These are phyloP conservation scores for Amanita inopinata DNA, from an alignment of 768 basidiomycete genomes.

Conservation along the genomic window DNA sequence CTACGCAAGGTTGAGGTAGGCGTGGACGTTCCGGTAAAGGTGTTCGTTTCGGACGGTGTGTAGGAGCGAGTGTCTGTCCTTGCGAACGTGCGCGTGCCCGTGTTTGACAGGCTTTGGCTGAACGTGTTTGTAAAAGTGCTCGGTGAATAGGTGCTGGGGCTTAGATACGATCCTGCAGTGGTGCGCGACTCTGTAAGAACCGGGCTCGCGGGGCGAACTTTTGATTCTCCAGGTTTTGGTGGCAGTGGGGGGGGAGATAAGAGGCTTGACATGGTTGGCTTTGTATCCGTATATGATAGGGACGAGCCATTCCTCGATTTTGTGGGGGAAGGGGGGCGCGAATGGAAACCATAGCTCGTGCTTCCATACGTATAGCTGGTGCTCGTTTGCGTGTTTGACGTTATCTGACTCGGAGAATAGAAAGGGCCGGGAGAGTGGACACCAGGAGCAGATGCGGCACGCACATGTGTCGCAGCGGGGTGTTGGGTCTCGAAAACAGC, in stretches of 20 bases:
- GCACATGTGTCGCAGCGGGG: slow-evolving; percentile 37
- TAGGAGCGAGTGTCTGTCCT: slow-evolving; percentile 25
- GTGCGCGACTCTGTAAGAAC: slow-evolving; percentile 14
- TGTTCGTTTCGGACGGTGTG: slow-evolving; percentile 20
- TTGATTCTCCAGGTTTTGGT: slow-evolving; percentile 6
- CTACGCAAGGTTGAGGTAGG: slow-evolving; percentile 50
- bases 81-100: slow-evolving; percentile 22
- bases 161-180: slow-evolving; percentile 18
- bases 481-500: slow-evolving; percentile 55
- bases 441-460: slow-evolving; percentile 44
- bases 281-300: slow-evolving; percentile 26
- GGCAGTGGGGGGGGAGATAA: slow-evolving; percentile 14
- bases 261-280: slow-evolving; percentile 15
- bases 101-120: slow-evolving; percentile 20
- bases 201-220: slow-evolving; percentile 8
- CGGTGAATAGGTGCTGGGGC: slow-evolving; percentile 23
- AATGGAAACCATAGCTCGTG: slow-evolving; percentile 27
- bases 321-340: slow-evolving; percentile 37
- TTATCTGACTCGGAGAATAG: slow-evolving; percentile 16
- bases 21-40: slow-evolving; percentile 33
- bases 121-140: slow-evolving; percentile 32
- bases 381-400: slow-evolving; percentile 17
- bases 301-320: slow-evolving; percentile 28
- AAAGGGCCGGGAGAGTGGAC: slow-evolving; percentile 30
- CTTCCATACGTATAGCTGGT: slow-evolving; percentile 23